Evolutionary conservation across 2,329 filamentous ascomycete species (phyloP).

Genomic region (Neopestalotiopsis sp.): DNA sequence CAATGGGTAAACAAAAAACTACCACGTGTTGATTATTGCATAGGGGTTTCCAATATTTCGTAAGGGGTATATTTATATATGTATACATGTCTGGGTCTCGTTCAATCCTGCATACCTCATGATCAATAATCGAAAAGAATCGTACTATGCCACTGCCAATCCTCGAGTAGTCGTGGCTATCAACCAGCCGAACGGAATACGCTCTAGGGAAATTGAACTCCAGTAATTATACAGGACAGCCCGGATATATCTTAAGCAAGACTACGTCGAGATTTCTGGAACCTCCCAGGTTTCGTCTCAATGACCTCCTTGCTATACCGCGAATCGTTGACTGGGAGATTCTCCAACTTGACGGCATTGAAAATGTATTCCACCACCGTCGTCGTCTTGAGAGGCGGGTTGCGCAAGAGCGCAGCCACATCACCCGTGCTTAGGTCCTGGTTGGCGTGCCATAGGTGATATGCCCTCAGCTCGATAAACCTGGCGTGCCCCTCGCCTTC

Average conservation of each 20-base stretch:
- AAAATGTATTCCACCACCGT: conserved; percentile 68
- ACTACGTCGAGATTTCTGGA: neutral
- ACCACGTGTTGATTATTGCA: neutral
- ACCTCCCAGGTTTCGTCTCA: conserved; percentile 32
- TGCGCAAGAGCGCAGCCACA: conserved; percentile 61
- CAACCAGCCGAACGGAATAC: no score
- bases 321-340: conserved; percentile 52
- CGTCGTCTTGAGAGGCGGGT: conserved; percentile 60
- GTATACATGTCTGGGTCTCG: no score
- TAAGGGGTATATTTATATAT: no score
- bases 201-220: neutral
- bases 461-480: conserved; percentile 56
- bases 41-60: neutral
- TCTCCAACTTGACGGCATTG: conserved; percentile 56
- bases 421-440: conserved; percentile 51
- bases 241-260: neutral
- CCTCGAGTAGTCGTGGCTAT: no score
- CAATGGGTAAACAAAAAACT: conserved; percentile 9
- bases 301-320: conserved; percentile 54
- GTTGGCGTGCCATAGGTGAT: conserved; percentile 68
- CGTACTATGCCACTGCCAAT: no score
- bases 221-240: neutral
- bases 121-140: no score
- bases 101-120: no score
- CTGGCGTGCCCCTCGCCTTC: conserved; percentile 13